These are phyloP conservation scores for Amanita subjunquillea DNA, from an alignment of 768 basidiomycete species.

Conservation along the genomic window DNA sequence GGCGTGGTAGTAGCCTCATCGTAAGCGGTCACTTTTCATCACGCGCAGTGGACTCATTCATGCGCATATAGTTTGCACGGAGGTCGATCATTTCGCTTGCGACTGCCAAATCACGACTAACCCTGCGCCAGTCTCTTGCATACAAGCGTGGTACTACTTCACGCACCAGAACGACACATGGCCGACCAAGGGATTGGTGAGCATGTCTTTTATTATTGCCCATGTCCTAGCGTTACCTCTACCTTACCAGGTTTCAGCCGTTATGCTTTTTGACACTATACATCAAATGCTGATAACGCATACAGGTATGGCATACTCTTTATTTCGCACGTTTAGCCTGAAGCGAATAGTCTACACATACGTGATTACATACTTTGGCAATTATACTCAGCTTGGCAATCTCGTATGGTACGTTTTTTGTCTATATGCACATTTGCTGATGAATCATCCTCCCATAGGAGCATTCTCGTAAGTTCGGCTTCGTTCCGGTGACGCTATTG, in stretches of 20 bases:
- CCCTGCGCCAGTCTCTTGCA: conserved; percentile 31
- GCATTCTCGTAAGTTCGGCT: conserved; percentile 20
- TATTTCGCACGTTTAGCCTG: not conserved
- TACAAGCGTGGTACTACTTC: conserved; percentile 49
- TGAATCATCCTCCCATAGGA: conserved; percentile 15
- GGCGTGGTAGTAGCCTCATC: conserved; percentile 37
- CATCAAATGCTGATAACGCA: conserved; percentile 48
- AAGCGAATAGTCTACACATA: conserved; percentile 33
- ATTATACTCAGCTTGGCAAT: conserved; percentile 14
- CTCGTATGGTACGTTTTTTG: conserved; percentile 30
- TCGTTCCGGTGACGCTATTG: not conserved
- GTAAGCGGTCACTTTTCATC: conserved; percentile 22
- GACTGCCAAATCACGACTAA: not conserved
- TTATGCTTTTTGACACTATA: conserved; percentile 38
- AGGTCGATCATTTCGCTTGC: conserved; percentile 20
- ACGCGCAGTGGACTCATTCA: not conserved
- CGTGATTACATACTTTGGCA: conserved; percentile 29
- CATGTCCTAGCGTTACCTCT: not conserved
- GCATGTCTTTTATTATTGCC: conserved; percentile 6
- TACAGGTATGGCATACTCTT: conserved; percentile 20
- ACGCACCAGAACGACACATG: conserved; percentile 39
- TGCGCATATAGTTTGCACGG: conserved; percentile 32
- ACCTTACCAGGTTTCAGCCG: conserved; percentile 31
- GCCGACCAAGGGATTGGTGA: conserved; percentile 35
- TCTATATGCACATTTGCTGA: not conserved